These are phyloP conservation scores for Crithidia fasciculata DNA, from an alignment of 208 protist species.

Conservation along the genomic window DNA sequence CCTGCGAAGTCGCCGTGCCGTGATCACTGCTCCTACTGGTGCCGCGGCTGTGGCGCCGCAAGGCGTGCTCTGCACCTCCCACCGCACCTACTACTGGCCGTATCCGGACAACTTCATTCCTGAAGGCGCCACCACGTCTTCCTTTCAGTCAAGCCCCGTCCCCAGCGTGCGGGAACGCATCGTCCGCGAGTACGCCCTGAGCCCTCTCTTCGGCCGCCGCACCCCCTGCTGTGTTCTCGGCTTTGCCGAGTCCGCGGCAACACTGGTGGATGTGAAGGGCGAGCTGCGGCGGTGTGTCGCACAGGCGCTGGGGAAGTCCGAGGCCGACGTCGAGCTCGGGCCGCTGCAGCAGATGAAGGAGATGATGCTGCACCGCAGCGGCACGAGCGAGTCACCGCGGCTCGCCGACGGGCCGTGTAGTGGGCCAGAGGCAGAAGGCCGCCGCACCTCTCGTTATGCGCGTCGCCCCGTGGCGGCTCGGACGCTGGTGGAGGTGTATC, in stretches of 20 bases:
- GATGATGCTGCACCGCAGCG: slow-evolving; percentile 71
- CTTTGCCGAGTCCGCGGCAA: slow-evolving; percentile 33
- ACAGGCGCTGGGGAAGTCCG: slow-evolving; percentile 30
- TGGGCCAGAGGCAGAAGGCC: slow-evolving; percentile 25
- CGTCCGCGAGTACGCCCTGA: slow-evolving; percentile 75
- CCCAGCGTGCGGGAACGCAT: slow-evolving; percentile 66
- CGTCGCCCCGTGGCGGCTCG: slow-evolving; percentile 54
- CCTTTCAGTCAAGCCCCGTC: slow-evolving; percentile 77
- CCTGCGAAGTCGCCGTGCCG: too few relatives aligned
- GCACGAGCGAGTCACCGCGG: slow-evolving; percentile 53
- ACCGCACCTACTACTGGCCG: slow-evolving; percentile 76
- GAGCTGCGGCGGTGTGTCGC: slow-evolving; percentile 37
- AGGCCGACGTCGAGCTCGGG: slow-evolving; percentile 52
- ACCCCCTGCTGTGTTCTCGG: slow-evolving; percentile 68
- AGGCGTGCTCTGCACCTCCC: not conserved
- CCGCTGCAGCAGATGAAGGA: slow-evolving; percentile 54
- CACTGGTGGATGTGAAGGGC: slow-evolving; percentile 38
- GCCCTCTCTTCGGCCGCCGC: slow-evolving; percentile 72
- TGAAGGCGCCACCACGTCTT: slow-evolving; percentile 49
- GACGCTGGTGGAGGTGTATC: slow-evolving; percentile 68
- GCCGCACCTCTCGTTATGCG: slow-evolving; percentile 42
- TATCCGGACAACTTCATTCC: slow-evolving; percentile 85
- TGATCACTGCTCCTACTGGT: too few relatives aligned
- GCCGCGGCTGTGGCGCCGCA: too few relatives aligned
- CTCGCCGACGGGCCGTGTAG: slow-evolving; percentile 45